Evolutionary conservation across 805 yeast genomes (phyloP), one percentile per base, ranked within the genome.

Genomic region (Saccharomycopsis capsularis): DNA sequence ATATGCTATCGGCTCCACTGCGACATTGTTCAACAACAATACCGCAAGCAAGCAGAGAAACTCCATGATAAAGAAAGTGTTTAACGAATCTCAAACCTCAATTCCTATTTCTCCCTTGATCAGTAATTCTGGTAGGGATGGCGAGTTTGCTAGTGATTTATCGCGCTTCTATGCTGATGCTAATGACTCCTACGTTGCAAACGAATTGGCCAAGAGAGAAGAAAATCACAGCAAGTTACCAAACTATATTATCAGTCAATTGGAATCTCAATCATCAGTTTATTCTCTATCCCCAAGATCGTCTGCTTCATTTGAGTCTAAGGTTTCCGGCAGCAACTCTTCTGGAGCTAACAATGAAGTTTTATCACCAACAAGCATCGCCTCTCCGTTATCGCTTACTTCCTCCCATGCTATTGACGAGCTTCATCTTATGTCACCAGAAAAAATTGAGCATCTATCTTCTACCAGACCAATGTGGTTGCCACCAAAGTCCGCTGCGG

Each of bases 401-500:
- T 32, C 40, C 6, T n/a, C 9, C 19, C 11, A 29, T 21, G 19
- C 48, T 5, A 36, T 81, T 52, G 89, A 82, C 47, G 87, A 82
- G 60, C 63, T 78, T 52, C 64, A 68, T 43, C 63, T 84, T 32
- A 73, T 83, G 1, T 81, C 88, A 1, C 73, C 70, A 1, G 84
- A 81, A 57, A 82, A 82, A 56, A 60, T 79, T 34, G 71, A 70
- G 22, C 62, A 66, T 9, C 63, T 82, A 34, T 73, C 82, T 45
- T 78, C 77, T 40, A 74, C 87, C 1, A 70, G 90, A 56, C 90
- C 90, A 2, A 73, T 79, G 44, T 79, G 86, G 75, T 61, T 81
- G 40, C 90, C 90, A 4, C 88, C 88, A 4, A 82, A 82, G 60
- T 67, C 69, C 36, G 58, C 65, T 3, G 60, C 59, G 11, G 90